phyloP scores from a whole-genome alignment of 164 flowering plant species.

The Aristolochia californica region DNA sequence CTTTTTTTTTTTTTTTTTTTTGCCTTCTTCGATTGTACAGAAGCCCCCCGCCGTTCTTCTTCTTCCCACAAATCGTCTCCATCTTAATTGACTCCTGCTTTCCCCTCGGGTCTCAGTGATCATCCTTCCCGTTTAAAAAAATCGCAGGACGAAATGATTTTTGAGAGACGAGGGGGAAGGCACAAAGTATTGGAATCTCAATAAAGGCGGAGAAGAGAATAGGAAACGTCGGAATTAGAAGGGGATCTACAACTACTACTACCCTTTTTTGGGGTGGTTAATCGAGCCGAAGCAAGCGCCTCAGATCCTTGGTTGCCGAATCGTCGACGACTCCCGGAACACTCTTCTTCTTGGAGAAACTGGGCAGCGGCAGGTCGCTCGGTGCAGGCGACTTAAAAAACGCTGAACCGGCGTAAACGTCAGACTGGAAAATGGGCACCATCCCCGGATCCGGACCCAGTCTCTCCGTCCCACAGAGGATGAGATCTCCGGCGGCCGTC shows the following conservation, averaged over 20 bases:
- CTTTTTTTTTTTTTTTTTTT: too few relatives aligned
- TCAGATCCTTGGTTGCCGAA: conserved; percentile 34
- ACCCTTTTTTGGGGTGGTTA: background rate
- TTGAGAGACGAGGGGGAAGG: background rate
- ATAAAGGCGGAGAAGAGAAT: background rate
- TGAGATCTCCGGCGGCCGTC: conserved; percentile 6
- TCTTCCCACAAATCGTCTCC: too few relatives aligned
- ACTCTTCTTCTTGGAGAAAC: conserved; percentile 31
- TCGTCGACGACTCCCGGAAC: conserved; percentile 13
- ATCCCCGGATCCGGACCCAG: conserved; percentile 27
- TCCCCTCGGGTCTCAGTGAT: too few relatives aligned
- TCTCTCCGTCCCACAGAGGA: conserved; percentile 13
- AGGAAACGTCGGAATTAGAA: background rate
- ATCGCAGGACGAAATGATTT: conserved; percentile 8
- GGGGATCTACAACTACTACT: background rate
- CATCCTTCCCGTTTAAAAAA: conserved; percentile 10
- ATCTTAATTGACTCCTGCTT: too few relatives aligned
- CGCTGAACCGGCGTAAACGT: conserved; percentile 52
- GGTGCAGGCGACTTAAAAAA: conserved; percentile 54
- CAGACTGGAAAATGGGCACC: background rate
- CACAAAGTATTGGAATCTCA: background rate
- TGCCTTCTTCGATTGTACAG: too few relatives aligned
- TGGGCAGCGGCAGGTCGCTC: conserved; percentile 50
- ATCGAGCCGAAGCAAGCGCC: conserved; percentile 44
- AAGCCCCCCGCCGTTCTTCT: too few relatives aligned